Evolutionary conservation across 2,329 filamentous ascomycete genomes (phyloP), one percentile per base, ranked within the genome.

Genomic region (Cadophora sp.): DNA sequence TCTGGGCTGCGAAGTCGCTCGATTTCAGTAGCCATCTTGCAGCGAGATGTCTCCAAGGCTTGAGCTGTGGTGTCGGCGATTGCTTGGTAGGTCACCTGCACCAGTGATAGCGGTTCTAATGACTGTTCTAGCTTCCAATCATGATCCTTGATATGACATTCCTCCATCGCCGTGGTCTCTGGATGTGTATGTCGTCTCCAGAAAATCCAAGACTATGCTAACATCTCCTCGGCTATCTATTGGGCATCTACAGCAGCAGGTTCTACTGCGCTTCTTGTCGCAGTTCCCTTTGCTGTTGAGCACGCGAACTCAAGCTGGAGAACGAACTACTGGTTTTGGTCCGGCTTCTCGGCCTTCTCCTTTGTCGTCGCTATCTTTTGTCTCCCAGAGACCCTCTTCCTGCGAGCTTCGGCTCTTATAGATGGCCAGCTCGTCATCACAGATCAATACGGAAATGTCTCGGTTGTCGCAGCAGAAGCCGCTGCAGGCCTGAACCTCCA

Each of bases 11-110:
- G 16, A 45, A n/a, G n/a, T 45, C 41, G 3, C 41, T 18, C 5
- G 41, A 45, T 45, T 45, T 45, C 41, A 45, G 41, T 45, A 45
- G 41, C 41, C 41, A 45, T 45, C 41, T 45, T 45, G 41, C 41
- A 45, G 41, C 41, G 18, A 45, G 41, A 45, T 45, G 41, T 45
- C 41, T 45, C 41, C 41, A 45, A n/a, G 41, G 41, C 41, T 45
- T 45, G 41, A 45, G 41, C 41, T 45, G 41, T 45, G 41, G 41
- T 45, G 13, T 45, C 14, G 41, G 8, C 41, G 41, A 45, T 45
- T 45, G 41, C 41, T 45, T 45, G 41, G 41, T 45, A 45, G 41
- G 41, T n/a, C 41, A 18, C 18, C 41, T 45, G 14, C n/a, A n/a
- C 13, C 41, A 4, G 11, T 45, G 16, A n/a, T 20, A 7, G 16